phyloP scores from a whole-genome alignment of 2,329 filamentous ascomycete genomes.

The Ilyonectria destructans region DNA sequence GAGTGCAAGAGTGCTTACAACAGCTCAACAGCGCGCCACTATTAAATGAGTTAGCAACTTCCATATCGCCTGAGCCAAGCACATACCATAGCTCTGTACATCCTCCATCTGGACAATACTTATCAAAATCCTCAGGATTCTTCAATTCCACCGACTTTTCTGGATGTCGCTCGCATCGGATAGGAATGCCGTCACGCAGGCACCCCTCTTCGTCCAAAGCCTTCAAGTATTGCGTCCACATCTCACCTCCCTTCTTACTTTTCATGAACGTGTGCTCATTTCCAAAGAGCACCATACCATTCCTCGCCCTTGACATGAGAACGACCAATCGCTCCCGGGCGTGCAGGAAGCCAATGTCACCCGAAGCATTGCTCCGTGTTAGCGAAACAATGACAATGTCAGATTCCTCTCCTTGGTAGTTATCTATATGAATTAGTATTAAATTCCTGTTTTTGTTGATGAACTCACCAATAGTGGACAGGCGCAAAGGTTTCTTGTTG shows the following conservation, averaged over 20 bases:
- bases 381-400: constrained; percentile 80
- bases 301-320: constrained; percentile 76
- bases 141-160: constrained; percentile 63
- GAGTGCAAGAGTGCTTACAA: constrained; percentile 71
- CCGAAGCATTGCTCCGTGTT: constrained; percentile 75
- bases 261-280: constrained; percentile 78
- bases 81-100: constrained; percentile 75
- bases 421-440: constrained; percentile 65
- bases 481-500: constrained; percentile 67
- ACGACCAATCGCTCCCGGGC: constrained; percentile 80
- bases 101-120: constrained; percentile 78
- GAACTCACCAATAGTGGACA: constrained; percentile 79
- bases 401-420: constrained; percentile 85
- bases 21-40: constrained; percentile 70
- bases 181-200: constrained; percentile 74
- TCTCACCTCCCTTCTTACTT: constrained; percentile 58
- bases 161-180: constrained; percentile 74
- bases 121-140: constrained; percentile 72
- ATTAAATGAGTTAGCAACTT: constrained; percentile 1
- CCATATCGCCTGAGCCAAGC: background rate
- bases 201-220: constrained; percentile 66
- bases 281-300: constrained; percentile 79
- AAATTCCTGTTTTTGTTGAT: background rate
- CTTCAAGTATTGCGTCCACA: constrained; percentile 74
- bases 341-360: constrained; percentile 81